phyloP scores from a whole-genome alignment of 1,139 yeast species.

The Sugiyamaella neomexicana region DNA sequence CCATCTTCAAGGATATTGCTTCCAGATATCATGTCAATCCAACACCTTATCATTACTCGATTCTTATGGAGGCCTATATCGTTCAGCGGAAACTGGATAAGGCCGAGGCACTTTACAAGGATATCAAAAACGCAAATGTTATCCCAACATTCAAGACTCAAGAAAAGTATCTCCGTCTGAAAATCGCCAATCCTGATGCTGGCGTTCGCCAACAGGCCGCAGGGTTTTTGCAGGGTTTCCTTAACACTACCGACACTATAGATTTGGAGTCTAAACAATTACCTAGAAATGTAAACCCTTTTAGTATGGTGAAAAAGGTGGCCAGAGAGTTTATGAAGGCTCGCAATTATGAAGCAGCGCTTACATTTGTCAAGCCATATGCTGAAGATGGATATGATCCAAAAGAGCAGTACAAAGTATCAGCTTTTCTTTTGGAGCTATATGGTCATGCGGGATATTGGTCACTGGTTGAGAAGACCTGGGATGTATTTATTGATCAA shows the following conservation, averaged over 20 bases:
- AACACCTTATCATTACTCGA: conserved; percentile 34
- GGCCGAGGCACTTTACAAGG: conserved; percentile 27
- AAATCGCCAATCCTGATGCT: conserved; percentile 11
- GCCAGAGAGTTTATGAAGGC: conserved; percentile 19
- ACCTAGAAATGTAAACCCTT: conserved; percentile 31
- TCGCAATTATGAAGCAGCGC: conserved; percentile 19
- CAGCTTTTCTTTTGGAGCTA: conserved; percentile 20
- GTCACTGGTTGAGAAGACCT: conserved; percentile 20
- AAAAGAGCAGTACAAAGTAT: conserved; percentile 13
- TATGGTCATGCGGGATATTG: conserved; percentile 21
- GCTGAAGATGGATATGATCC: conserved; percentile 14
- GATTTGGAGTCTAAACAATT: conserved; percentile 32
- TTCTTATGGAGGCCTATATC: conserved; percentile 31
- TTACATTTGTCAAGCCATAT: conserved; percentile 21
- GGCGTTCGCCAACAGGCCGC: conserved; percentile 20
- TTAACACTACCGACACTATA: conserved; percentile 23
- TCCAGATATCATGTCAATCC: conserved; percentile 19
- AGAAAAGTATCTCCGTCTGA: conserved; percentile 26
- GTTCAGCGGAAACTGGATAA: conserved; percentile 18
- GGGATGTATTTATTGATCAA: conserved; percentile 21
- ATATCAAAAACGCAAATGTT: conserved; percentile 24
- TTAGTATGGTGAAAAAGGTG: conserved; percentile 29
- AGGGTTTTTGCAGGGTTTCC: conserved; percentile 21
- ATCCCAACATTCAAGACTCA: conserved; percentile 32
- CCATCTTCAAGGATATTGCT: conserved; percentile 27